Evolutionary conservation across 1,284 basidiomycete species (phyloP).

Genomic region (Coniferiporia sulphurascens): DNA sequence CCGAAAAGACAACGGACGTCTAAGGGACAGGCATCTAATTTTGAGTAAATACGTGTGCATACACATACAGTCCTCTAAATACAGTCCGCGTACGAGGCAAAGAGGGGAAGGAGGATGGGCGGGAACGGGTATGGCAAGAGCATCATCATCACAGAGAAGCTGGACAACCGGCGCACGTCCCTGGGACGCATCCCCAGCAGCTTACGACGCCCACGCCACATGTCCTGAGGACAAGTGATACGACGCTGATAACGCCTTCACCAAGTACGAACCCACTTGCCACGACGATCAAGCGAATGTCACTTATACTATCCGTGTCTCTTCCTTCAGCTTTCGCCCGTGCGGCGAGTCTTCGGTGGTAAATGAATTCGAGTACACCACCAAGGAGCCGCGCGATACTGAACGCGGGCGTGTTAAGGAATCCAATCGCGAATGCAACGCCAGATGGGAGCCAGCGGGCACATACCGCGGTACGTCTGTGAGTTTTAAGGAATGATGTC

Average conservation of each 20-base stretch:
- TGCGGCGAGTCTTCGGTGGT: constrained; percentile 47
- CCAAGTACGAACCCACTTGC: constrained; percentile 95
- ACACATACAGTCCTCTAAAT: not conserved
- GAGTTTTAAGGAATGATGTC: constrained; percentile 65
- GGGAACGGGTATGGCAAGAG: not conserved
- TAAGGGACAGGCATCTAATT: not conserved
- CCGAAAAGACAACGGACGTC: not conserved
- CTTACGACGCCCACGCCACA: constrained; percentile 70
- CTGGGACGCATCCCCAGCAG: constrained; percentile 80
- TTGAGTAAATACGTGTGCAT: not conserved
- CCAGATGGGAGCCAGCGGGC: constrained; percentile 84
- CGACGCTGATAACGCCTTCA: constrained; percentile 85
- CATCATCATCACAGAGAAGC: constrained; percentile 24
- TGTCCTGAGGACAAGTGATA: constrained; percentile 73
- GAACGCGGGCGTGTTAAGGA: constrained; percentile 95
- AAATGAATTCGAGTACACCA: constrained; percentile 74
- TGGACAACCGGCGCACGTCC: constrained; percentile 67
- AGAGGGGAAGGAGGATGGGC: not conserved
- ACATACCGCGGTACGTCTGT: constrained; percentile 38
- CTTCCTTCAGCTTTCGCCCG: constrained; percentile 37
- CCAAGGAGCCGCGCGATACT: constrained; percentile 89
- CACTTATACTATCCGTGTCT: constrained; percentile 26
- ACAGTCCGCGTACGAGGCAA: not conserved
- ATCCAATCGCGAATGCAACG: constrained; percentile 84
- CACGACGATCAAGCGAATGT: constrained; percentile 79